These are phyloP conservation scores for Suhomyces tanzawaensis DNA, from an alignment of 805 yeast genomes.

Conservation along the genomic window DNA sequence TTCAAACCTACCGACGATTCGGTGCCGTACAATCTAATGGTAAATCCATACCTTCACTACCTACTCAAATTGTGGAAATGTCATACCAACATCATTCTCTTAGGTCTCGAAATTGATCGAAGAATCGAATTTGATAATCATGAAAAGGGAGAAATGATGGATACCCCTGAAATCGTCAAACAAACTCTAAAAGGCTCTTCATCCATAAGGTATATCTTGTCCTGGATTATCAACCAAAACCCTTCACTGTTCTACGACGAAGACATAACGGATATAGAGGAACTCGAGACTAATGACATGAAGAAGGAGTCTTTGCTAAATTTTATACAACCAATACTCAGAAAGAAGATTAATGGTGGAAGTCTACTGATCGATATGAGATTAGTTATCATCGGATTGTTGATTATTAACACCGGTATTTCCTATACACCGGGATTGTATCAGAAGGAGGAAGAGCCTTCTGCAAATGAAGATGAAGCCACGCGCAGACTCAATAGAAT, in stretches of 20 bases:
- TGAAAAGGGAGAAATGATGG: slow-evolving; percentile 19
- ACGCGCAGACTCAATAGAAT: slow-evolving; percentile 17
- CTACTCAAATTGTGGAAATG: slow-evolving; percentile 65
- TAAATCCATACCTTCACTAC: slow-evolving; percentile 62
- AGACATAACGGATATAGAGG: slow-evolving; percentile 7
- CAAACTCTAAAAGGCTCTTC: slow-evolving; percentile 56
- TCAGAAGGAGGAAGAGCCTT: slow-evolving; percentile 1
- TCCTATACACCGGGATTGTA: slow-evolving; percentile 12
- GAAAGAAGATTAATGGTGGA: slow-evolving; percentile 57
- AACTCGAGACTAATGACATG: slow-evolving; percentile 47
- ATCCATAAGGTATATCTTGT: slow-evolving; percentile 59
- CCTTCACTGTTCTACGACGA: slow-evolving; percentile 18
- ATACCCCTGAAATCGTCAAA: slow-evolving; percentile 33
- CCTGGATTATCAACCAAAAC: slow-evolving; percentile 56
- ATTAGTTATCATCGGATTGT: slow-evolving; percentile 54
- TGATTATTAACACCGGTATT: slow-evolving; percentile 26
- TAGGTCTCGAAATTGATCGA: slow-evolving; percentile 56
- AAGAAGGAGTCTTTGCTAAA: slow-evolving; percentile 55
- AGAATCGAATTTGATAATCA: slow-evolving; percentile 31
- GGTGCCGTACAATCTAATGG: slow-evolving; percentile 33
- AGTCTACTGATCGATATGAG: slow-evolving; percentile 57
- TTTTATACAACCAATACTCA: slow-evolving; percentile 65
- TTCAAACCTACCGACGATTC: slow-evolving; percentile 18
- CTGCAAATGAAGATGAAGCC: slow-evolving; percentile 7
- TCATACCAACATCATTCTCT: slow-evolving; percentile 54